Evolutionary conservation across 2,329 filamentous ascomycete genomes (phyloP).

Genomic region (Fusarium devonianum): DNA sequence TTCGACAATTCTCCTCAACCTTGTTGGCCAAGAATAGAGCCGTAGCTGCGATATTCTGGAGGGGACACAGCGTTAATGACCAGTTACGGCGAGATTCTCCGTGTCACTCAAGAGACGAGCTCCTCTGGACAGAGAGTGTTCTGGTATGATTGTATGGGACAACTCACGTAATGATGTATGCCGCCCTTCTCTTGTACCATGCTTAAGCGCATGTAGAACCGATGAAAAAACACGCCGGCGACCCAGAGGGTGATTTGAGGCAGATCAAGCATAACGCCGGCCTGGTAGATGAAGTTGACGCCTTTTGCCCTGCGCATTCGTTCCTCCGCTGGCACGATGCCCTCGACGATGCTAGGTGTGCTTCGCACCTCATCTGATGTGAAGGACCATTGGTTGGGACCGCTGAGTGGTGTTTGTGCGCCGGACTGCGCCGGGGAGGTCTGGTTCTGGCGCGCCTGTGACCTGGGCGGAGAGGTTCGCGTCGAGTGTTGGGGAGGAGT

Average conservation of each 20-base stretch:
- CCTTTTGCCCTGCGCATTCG: conserved; percentile 84
- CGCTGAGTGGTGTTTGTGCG: conserved; percentile 48
- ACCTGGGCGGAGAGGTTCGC: conserved; percentile 62
- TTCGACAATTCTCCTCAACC: conserved; percentile 94
- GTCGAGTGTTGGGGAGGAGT: conserved; percentile 65
- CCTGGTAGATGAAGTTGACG: conserved; percentile 95
- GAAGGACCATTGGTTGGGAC: conserved; percentile 83
- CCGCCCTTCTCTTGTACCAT: conserved; percentile 79
- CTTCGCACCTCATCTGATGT: conserved; percentile 81
- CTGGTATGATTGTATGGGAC: neutral
- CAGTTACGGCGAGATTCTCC: neutral
- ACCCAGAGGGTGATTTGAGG: conserved; percentile 93
- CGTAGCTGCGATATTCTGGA: conserved; percentile 83
- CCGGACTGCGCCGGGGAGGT: conserved; percentile 53
- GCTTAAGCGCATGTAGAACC: conserved; percentile 91
- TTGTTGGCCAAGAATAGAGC: conserved; percentile 95
- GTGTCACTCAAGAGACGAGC: neutral
- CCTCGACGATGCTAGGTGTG: conserved; percentile 85
- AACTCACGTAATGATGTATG: conserved; percentile 85
- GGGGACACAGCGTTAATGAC: conserved; percentile 19
- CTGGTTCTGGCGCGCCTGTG: conserved; percentile 52
- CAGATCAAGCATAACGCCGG: conserved; percentile 89
- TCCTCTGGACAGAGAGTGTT: neutral
- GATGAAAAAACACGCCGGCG: conserved; percentile 92
- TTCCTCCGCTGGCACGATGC: conserved; percentile 79